A percentile compares a stretch with the other conserved stretches of the same genome.
Evolutionary conservation across 2,329 filamentous ascomycete species (phyloP).

Genomic region (Ophiocordyceps camponoti-floridani): DNA sequence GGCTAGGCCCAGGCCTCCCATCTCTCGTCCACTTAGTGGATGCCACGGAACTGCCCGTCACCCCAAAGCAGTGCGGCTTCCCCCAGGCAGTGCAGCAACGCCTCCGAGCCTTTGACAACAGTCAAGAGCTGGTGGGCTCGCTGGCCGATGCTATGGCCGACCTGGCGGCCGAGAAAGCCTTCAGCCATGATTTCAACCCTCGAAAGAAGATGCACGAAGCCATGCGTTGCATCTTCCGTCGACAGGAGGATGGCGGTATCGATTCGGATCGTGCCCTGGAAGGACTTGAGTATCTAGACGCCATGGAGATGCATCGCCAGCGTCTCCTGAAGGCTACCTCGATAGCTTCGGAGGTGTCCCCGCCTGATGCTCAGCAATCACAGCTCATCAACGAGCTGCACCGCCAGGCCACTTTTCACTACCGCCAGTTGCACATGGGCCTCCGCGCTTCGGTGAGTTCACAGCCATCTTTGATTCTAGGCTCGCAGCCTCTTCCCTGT

Average conservation of each 20-base stretch:
- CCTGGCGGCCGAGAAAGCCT: constrained; percentile 4
- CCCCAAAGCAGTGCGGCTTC: constrained; percentile 14
- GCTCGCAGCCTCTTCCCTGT: background rate
- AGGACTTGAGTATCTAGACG: constrained; percentile 14
- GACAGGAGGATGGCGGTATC: constrained; percentile 10
- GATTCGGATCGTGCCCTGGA: constrained; percentile 9
- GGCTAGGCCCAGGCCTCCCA: constrained; percentile 11
- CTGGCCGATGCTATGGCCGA: constrained; percentile 7
- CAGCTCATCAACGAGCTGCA: constrained; percentile 13
- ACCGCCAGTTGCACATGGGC: constrained; percentile 13
- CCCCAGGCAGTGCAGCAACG: constrained; percentile 11
- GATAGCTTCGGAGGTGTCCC: constrained; percentile 3
- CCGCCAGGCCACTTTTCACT: constrained; percentile 10
- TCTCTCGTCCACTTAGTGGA: constrained; percentile 10
- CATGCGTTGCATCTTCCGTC: constrained; percentile 10
- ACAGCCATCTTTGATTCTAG: background rate
- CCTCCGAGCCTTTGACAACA: constrained; percentile 14
- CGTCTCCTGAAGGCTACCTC: constrained; percentile 9
- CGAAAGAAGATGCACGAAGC: constrained; percentile 10
- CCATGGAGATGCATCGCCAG: constrained; percentile 14
- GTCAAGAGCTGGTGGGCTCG: constrained; percentile 5
- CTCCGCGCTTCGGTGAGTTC: constrained; percentile 14
- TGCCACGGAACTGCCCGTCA: constrained; percentile 3
- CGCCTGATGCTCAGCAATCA: constrained; percentile 3
- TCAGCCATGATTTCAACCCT: constrained; percentile 7